Evolutionary conservation across 768 basidiomycete genomes (phyloP), one percentile per base, ranked within the genome.

Genomic region (Lactarius indigo): DNA sequence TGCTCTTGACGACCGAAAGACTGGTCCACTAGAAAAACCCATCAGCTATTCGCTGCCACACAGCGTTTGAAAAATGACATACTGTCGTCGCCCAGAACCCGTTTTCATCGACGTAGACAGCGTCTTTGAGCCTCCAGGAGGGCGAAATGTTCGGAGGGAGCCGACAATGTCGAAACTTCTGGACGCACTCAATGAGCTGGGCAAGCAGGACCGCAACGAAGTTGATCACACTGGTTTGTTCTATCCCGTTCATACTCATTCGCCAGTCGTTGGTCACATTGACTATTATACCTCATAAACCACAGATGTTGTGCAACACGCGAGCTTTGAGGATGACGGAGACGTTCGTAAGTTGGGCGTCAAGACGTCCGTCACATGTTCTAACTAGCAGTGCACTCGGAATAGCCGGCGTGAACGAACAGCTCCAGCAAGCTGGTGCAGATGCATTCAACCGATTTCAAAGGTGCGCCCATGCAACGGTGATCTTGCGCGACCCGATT

Each of bases 381-480:
- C 17, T 28, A 15, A 47, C 23, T n/a, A 31, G 55, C 39, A 35
- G 33, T 35, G 15, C 57, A 13, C 59, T 26, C 15, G 15, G 60
- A 12, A 12, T 61, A 87, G 88, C 86, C 8, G 84, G 82, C 55
- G 85, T 87, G 62, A 86, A 90, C 71, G 89, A 91, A 69, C 85
- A 88, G 70, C 73, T 87, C 17, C 88, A 90, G 76, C 80, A 80
- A 66, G 83, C 81, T 20, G 89, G 89, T 12, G 87, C 89, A 12
- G 87, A 88, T 63, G 77, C 80, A 9, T 90, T 90, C 75, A 78
- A 84, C 69, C 83, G 75, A 69, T 89, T 91, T 70, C 80, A 89
- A 71, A 83, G 80, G 89, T 87, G 65, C 44, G 64, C 31, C 55
- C 31, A 78, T 70, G 37, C 52, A n/a, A 33, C 52, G 23, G 52